Evolutionary conservation across 2,329 filamentous ascomycete species (phyloP).

Genomic region (Coniochaeta sp.): DNA sequence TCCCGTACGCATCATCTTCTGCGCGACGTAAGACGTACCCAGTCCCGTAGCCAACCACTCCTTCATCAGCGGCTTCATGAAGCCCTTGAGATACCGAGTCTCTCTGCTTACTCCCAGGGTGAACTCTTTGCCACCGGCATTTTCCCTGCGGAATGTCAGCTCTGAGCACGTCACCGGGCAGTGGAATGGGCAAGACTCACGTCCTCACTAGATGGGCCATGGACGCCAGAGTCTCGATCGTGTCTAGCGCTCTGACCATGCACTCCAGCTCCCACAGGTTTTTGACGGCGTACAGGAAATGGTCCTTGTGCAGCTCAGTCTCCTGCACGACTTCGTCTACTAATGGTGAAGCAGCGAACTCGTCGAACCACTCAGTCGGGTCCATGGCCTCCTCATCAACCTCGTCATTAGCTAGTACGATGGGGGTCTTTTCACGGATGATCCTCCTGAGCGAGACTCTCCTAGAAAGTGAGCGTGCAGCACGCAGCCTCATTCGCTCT

Average conservation of each 20-base stretch:
- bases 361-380: conserved; percentile 5
- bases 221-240: conserved; percentile 58
- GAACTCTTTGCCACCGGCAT: conserved; percentile 46
- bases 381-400: conserved; percentile 10
- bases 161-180: conserved; percentile 10
- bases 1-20: not conserved
- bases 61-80: conserved; percentile 53
- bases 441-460: conserved; percentile 43
- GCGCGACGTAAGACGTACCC: conserved; percentile 3
- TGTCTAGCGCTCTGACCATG: conserved; percentile 57
- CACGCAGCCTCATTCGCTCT: conserved; percentile 44
- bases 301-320: conserved; percentile 26
- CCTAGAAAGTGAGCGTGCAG: conserved; percentile 44
- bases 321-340: conserved; percentile 17
- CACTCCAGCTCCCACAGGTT: conserved; percentile 63
- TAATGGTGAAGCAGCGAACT: conserved; percentile 21
- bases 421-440: conserved; percentile 30
- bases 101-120: not conserved
- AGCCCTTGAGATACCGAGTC: not conserved
- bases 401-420: conserved; percentile 7
- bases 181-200: conserved; percentile 28
- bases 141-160: conserved; percentile 21
- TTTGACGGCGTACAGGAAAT: conserved; percentile 46
- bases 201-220: conserved; percentile 42
- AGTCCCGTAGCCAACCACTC: conserved; percentile 38